Evolutionary conservation across 1,139 yeast genomes (phyloP).

Genomic region (Kazachstania sp.): DNA sequence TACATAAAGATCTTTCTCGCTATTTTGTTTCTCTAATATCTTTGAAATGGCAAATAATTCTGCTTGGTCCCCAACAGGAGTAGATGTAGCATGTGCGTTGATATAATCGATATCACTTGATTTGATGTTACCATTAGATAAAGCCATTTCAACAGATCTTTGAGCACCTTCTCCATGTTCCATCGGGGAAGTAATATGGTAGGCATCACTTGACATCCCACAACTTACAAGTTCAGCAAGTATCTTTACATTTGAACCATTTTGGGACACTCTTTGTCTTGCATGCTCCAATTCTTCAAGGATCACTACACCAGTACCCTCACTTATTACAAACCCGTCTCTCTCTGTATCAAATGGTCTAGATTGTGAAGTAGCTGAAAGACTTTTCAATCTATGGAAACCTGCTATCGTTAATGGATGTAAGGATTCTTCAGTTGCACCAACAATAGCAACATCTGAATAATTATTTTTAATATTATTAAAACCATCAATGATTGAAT

Average conservation of each 20-base stretch:
- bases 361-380: slow-evolving; percentile 58
- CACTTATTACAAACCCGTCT: slow-evolving; percentile 86
- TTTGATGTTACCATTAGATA: slow-evolving; percentile 40
- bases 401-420: slow-evolving; percentile 89
- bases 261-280: slow-evolving; percentile 36
- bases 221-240: slow-evolving; percentile 81
- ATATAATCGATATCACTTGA: slow-evolving; percentile 57
- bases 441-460: slow-evolving; percentile 84
- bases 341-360: slow-evolving; percentile 79
- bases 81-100: slow-evolving; percentile 97
- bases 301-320: slow-evolving; percentile 79
- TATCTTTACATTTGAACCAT: slow-evolving; percentile 33
- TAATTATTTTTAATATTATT: slow-evolving; percentile 72
- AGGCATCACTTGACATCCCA: slow-evolving; percentile 86
- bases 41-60: slow-evolving; percentile 68
- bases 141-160: slow-evolving; percentile 73
- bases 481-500: slow-evolving; percentile 87
- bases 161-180: slow-evolving; percentile 78
- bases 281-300: slow-evolving; percentile 79
- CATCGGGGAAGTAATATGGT: slow-evolving; percentile 87
- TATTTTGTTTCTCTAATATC: slow-evolving; percentile 32
- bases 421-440: slow-evolving; percentile 82
- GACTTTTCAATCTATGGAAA: slow-evolving; percentile 80
- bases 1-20: slow-evolving; percentile 34
- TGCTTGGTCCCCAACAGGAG: slow-evolving; percentile 79